Base-by-base conservation (phyloP, 768 basidiomycete species). In the Chalciporus piperatus region DNA sequence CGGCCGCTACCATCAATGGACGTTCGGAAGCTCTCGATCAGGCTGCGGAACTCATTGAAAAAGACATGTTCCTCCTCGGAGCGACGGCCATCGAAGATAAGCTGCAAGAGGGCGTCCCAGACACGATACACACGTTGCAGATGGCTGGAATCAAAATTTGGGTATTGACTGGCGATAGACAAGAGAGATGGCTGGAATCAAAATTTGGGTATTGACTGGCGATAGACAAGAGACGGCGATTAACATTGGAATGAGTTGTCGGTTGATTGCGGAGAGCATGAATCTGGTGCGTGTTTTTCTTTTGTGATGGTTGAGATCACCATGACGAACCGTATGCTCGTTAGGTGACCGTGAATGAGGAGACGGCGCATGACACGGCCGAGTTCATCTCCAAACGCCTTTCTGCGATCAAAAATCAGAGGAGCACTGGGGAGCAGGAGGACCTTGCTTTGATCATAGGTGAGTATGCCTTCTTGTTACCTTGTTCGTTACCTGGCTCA, bases 121-220 rank as follows among this genome's bases (percentile, higher is more conserved):
- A 99, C 62, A 86, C 97, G 6, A 99, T 98, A 44, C 95, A 98
- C 66, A 98, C 95, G 0, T 70, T 99, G 41, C 97, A 99, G 62
- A 92, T 91, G 81, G 97, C 97, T 33, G 97, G 97, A 3, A 97
- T 99, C 72, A 99, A 98, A 86, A 85, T 99, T 16, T 99, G 97
- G 97, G 95, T 99, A 8, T 73, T 99, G 45, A 99, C 97, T 2
- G 97, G 97, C 1, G 97, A 99, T 69, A 77, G 97, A 58, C 97
- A 99, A 73, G 97, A 99, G 71, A 99, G 62, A 92, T 91, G 81
- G 97, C 97, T 33, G 97, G 97, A 3, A 97, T 99, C 72, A 99
- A 98, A 86, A 85, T 99, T 16, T 99, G 97, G 97, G 95, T 99
- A 8, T 73, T 99, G 45, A 99, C 97, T 3, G 97, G 97, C 1